Evolutionary conservation across 441 rosid genomes (phyloP), one percentile per base, ranked within the genome.

Genomic region (Arabidopsis lyrata): DNA sequence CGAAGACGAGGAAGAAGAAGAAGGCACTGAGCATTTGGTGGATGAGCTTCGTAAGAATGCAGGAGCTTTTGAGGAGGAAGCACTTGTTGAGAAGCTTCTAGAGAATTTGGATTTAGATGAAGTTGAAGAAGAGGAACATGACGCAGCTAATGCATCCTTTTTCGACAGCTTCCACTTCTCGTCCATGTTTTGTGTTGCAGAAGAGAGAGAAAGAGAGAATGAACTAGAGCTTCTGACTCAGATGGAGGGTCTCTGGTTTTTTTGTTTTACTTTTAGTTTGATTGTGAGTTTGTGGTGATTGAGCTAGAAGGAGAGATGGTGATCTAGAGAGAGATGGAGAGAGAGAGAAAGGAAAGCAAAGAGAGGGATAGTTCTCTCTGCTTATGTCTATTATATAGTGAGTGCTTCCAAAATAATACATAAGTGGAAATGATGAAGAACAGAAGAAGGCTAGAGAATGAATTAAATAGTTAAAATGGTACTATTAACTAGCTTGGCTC

Each of bases 131-230:
- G 76, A 71, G 62, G 78, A 80, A 35, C 68, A 75, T 8, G 78
- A 75, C 4, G 74, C 69, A 5, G 79, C 71, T 5, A 85, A 81
- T 62, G 72, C 62, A 56, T 85, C 91, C 72, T 83, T 90, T 83
- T 83, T 91, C 7, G 95, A 83, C 60, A 77, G 72, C 77, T 88
- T 89, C 97, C 95, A 95, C 74, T 90, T 88, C 83, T 89, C 94
- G 62, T 91, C 97, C 96, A 90, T 39, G 79, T 88, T 11, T 70
- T 20, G 47, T 61, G 48, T 44, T 20, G 47, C 39, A 68, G 52
- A 63, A 57, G 24, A 49, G 31, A 16, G 15, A 39, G 39, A 45
- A 15, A 29, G 31, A 47, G 48, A 12, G 42, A 49, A 29, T 29
- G 31, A 29, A 6, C 3, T 24, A 24, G 36, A 69, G 70, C 41